Base-by-base conservation (phyloP, 2,329 filamentous ascomycete genomes). In the Ilyonectria destructans region DNA sequence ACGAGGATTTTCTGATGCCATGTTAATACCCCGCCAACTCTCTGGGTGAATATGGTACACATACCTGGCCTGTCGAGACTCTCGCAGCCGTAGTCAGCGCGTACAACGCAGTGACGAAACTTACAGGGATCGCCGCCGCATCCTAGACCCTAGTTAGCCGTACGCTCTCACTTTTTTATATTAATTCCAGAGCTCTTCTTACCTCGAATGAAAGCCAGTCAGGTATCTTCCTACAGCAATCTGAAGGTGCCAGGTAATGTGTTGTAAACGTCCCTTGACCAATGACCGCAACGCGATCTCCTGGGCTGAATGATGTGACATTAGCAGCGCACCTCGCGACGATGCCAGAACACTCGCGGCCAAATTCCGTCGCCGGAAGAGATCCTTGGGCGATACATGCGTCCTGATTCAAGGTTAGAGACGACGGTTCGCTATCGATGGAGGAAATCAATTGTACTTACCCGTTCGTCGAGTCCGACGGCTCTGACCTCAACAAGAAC, bases 201-300 rank as follows among this genome's bases (percentile, higher is more conserved):
- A 74, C 71, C 60, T 74, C 72, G 12, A 74, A 74, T 29, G 72
- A 71, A 13, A 74, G 64, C 70, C 66, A 74, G 43, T 73, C 66
- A 13, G 72, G 72, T 45, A 74, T 71, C 57, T 67, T 74, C 1
- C 46, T 67, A 15, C 72, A 74, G 9, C 69, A 74, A 2, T 65
- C 7, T 23, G 66, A 51, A 33, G 66, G 69, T 13, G 72, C 62
- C 13, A 74, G 13, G 57, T 74, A 74, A 19, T 65, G 66, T 3
- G 72, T 74, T 9, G 59, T 51, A 33, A 74, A 74, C 17, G 72
- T 74, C 1, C 72, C 72, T 19, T 74, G 70, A 6, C 72, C 72
- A 45, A 74, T 70, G 17, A 74, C 62, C 1, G 59, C 66, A 46
- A 74, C 70, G 7, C 72, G 72, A 63, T 74, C 72, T 17, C 72